Conservation (phyloP, 768 basidiomycete species). For the Calocera viscosa region DNA sequence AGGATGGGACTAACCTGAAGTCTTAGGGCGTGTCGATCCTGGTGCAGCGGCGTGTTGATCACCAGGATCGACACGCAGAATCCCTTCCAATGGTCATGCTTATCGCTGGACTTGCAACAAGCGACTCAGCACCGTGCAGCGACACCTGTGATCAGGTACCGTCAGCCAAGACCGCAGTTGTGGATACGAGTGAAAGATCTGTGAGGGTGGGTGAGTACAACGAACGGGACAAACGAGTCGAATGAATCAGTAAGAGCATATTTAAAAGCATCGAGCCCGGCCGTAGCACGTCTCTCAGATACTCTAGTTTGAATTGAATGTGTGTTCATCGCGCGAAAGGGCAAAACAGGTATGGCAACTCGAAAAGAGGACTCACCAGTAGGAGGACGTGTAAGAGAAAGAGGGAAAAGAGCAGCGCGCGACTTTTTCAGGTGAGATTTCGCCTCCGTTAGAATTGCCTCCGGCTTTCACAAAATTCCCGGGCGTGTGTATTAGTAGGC, state of each 20-base stretch:
- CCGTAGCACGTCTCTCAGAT: slow-evolving; percentile 7
- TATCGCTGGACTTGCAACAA: too few species aligned
- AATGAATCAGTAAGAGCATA: neutral
- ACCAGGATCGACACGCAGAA: too few species aligned
- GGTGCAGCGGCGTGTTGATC: too few species aligned
- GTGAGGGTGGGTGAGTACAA: too few species aligned
- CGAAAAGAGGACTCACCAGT: neutral
- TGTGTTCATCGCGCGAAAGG: neutral
- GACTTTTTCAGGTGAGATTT: neutral
- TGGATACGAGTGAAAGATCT: too few species aligned
- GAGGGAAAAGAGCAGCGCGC: neutral
- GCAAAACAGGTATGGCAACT: too few species aligned
- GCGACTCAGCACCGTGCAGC: too few species aligned
- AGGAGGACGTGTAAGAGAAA: neutral
- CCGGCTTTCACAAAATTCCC: neutral
- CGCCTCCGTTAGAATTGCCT: neutral
- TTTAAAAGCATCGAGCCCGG: slow-evolving; percentile 1
- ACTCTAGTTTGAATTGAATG: slow-evolving; percentile 1
- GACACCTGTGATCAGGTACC: too few species aligned
- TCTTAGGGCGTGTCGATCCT: too few species aligned
- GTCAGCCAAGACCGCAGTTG: too few species aligned
- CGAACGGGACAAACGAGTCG: too few species aligned
- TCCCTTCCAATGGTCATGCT: too few species aligned
- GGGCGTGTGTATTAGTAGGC: neutral
- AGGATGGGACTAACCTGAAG: neutral